A percentile compares a stretch with the other conserved stretches of the same genome.
Conservation (phyloP, 2,329 filamentous ascomycete species). For the Amphichorda felina region DNA sequence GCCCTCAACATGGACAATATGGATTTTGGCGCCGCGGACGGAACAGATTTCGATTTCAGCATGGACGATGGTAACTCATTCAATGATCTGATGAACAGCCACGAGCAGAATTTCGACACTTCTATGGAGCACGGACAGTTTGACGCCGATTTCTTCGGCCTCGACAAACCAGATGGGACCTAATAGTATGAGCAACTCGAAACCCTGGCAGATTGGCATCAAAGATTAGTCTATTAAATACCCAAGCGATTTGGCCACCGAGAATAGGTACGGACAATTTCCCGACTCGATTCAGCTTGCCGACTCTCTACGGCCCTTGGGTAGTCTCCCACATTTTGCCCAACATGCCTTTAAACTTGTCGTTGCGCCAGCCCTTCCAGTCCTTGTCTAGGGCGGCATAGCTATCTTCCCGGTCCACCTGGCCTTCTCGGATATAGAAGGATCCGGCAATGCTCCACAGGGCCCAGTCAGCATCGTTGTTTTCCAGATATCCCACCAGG, state of each 20-base stretch:
- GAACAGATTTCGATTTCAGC: slow-evolving; percentile 21
- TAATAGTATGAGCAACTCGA: slow-evolving; percentile 5
- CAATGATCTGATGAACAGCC: slow-evolving; percentile 35
- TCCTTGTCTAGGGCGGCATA: slow-evolving; percentile 36
- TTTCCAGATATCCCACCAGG: slow-evolving; percentile 36
- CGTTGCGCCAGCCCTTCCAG: slow-evolving; percentile 26
- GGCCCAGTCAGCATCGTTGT: slow-evolving; percentile 47
- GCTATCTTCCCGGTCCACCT: slow-evolving; percentile 36
- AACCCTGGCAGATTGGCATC: background rate
- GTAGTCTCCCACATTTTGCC: slow-evolving; percentile 25
- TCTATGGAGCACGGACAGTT: slow-evolving; percentile 32
- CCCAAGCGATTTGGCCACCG: too few relatives aligned
- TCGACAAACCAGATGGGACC: slow-evolving; percentile 14
- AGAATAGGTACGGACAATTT: too few relatives aligned
- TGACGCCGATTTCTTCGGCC: slow-evolving; percentile 33
- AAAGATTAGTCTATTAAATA: too few relatives aligned
- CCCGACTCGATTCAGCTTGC: background rate
- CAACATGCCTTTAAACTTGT: slow-evolving; percentile 19
- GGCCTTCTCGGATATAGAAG: slow-evolving; percentile 42
- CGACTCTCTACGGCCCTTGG: slow-evolving; percentile 16
- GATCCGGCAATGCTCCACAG: slow-evolving; percentile 47
- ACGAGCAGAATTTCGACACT: slow-evolving; percentile 25
- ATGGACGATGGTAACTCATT: slow-evolving; percentile 26
- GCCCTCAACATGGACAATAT: slow-evolving; percentile 21
- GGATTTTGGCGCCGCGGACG: slow-evolving; percentile 23